Base-by-base conservation (phyloP, 1,139 yeast genomes). In the Arxiozyma bovina region DNA sequence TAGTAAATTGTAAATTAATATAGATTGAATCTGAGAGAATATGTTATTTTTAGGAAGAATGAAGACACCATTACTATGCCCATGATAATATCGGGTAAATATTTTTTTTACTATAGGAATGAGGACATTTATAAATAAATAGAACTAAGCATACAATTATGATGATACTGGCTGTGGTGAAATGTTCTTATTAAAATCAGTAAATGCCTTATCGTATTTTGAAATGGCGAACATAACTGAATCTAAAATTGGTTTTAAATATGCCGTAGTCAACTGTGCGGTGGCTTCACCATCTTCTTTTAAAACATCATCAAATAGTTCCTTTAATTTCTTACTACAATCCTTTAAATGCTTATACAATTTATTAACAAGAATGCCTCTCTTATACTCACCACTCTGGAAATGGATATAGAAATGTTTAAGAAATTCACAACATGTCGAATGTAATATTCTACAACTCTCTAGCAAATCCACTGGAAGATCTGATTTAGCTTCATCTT, bases 361-460 rank as follows among this genome's bases (percentile, higher is more conserved):
- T 53, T 74, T 77, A 47, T 74, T 70, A 21, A 81, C 71, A 21
- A 74, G 73, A 1, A 64, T 60, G 12, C 80, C 81, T 57, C 78
- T 79, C 25, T 77, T 72, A 20, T 80, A 75, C 53, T 81, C 85
- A 15, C 82, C 81, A 38, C 82, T 78, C 59, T 77, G 77, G 61
- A 80, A 81, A 62, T 81, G 82, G 6, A 76, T 66, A 85, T 89
- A 85, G 65, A 85, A 85, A 66, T 85, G 91, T 55, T 81, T 77
- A 49, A 85, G 67, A 63, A 85, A 85, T 66, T 85, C 93, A 45
- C 82, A 76, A 1, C 89, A 79, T 0, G 91, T 83, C 1, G 83
- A 78, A 64, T 85, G 90, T 21, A 81, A 73, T 40, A 80, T 65
- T 46, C 81, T 65, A 22, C 80, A 66, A 51, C 72, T 68, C 54